A percentile compares a stretch with the other conserved stretches of the same genome.
phyloP scores from a whole-genome alignment of 2,329 filamentous ascomycete species.

The Venturia carpophila region DNA sequence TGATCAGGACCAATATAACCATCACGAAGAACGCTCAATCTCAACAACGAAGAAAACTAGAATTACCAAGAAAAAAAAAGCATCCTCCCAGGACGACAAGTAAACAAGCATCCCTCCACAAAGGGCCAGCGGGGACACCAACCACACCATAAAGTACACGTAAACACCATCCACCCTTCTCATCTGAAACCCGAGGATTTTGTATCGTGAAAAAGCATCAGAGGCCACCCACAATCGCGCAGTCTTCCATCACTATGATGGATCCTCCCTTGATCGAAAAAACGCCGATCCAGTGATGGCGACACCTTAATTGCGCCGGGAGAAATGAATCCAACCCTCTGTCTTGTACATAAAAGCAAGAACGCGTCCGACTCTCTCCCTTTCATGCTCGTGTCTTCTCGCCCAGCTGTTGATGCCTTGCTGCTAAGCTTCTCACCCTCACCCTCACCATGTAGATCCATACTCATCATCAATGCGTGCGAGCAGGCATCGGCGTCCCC shows the following conservation, averaged over 20 bases:
- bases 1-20: too few relatives aligned
- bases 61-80: background rate
- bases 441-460: background rate
- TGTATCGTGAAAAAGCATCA: constrained; percentile 4
- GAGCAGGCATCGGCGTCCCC: constrained; percentile 54
- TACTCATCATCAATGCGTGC: constrained; percentile 5
- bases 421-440: background rate
- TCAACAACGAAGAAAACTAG: background rate
- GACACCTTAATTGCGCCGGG: background rate
- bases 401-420: background rate
- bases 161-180: constrained; percentile 4
- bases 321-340: background rate
- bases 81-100: too few relatives aligned
- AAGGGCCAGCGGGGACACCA: background rate
- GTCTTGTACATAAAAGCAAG: constrained; percentile 3
- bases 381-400: background rate
- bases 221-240: constrained; percentile 3
- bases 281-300: background rate
- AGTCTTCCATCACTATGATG: background rate
- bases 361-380: background rate
- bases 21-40: too few relatives aligned
- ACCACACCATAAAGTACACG: background rate
- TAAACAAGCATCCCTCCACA: background rate
- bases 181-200: background rate
- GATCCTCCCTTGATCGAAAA: background rate